Conservation (phyloP, 257 asterid genomes). For the Cinchona pubescens region DNA sequence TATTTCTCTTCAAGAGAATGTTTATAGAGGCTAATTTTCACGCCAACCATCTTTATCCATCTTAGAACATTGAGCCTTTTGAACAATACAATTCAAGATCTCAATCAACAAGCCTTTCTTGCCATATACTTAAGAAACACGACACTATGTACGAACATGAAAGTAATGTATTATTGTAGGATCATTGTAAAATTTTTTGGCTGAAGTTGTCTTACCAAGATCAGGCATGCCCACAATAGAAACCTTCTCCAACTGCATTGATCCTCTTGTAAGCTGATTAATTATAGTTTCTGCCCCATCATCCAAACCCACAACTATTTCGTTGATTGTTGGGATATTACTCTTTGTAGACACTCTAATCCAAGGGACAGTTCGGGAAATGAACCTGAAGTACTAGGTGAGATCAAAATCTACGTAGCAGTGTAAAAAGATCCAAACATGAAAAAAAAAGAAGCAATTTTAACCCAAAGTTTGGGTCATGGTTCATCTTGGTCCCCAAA, state of each 20-base stretch:
- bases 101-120: background rate
- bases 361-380: no score
- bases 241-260: background rate
- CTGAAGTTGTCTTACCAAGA: conserved; percentile 8
- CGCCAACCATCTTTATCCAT: background rate
- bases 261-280: background rate
- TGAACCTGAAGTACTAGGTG: no score
- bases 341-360: no score
- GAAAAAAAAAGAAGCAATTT: no score
- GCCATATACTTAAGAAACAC: background rate
- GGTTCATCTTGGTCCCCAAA: no score
- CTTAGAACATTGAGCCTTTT: background rate
- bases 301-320: background rate
- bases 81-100: background rate
- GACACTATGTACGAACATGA: background rate
- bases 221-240: conserved; percentile 11
- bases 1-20: no score
- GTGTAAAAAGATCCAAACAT: no score
- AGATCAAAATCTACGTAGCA: no score
- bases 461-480: no score
- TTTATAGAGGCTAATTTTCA: no score
- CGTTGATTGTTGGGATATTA: background rate
- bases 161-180: background rate
- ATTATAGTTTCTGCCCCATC: background rate
- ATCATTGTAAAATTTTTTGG: background rate